Conservation (phyloP, 257 asterid genomes). For the Solanum sitiens region DNA sequence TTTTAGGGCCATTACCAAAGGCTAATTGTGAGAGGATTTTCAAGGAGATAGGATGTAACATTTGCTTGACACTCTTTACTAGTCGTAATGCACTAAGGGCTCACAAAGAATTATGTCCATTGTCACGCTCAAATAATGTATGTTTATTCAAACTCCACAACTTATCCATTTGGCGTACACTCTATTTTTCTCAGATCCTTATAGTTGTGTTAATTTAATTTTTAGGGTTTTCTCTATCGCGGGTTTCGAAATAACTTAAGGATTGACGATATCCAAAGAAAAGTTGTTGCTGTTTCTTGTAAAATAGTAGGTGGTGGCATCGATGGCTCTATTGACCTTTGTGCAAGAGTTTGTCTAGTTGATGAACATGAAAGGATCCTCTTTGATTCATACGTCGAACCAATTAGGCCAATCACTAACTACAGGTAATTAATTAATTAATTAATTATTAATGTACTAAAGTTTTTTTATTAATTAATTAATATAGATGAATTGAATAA, state of each 20-base stretch:
- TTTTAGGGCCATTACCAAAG: constrained; percentile 80
- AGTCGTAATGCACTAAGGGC: constrained; percentile 39
- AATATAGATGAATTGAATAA: neutral
- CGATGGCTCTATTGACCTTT: constrained; percentile 76
- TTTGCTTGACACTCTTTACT: constrained; percentile 41
- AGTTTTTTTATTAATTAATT: neutral
- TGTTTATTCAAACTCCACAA: neutral
- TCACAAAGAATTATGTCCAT: constrained; percentile 58
- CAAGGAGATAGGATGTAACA: constrained; percentile 76
- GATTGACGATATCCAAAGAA: constrained; percentile 50
- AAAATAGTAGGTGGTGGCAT: constrained; percentile 92
- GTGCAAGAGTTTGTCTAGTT: constrained; percentile 73
- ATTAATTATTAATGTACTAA: neutral
- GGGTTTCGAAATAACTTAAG: constrained; percentile 39
- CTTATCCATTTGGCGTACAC: no score
- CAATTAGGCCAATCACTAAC: constrained; percentile 61
- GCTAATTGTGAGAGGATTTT: constrained; percentile 79
- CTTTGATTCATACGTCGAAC: constrained; percentile 66
- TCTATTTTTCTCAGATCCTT: neutral
- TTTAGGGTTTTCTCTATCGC: constrained; percentile 45
- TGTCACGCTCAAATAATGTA: constrained; percentile 36
- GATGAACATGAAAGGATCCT: constrained; percentile 63
- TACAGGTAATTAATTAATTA: constrained; percentile 36
- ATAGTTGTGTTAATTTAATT: neutral
- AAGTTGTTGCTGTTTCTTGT: constrained; percentile 71